Evolutionary conservation across 176 grass and related monocot genomes (phyloP).

Genomic region (Carex pumila): DNA sequence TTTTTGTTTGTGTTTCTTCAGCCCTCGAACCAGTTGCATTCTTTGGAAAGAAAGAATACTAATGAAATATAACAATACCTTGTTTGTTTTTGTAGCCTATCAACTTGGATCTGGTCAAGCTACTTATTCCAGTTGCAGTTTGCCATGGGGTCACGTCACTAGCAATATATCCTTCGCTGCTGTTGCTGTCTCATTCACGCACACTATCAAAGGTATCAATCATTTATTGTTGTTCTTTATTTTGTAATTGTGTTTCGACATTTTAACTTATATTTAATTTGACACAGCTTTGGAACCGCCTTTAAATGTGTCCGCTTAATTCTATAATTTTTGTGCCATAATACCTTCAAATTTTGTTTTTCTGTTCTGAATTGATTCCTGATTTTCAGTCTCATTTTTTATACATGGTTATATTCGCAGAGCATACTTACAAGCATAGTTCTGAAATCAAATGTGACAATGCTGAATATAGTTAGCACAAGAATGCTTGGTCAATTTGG

Average conservation of each 20-base stretch:
- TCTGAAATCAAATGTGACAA: too few relatives aligned
- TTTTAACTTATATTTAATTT: slow-evolving; percentile 9
- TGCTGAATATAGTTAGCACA: too few relatives aligned
- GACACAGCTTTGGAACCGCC: slow-evolving; percentile 90
- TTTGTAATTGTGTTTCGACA: slow-evolving; percentile 10
- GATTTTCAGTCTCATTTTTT: too few relatives aligned
- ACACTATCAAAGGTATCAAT: slow-evolving; percentile 83
- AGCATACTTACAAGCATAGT: too few relatives aligned
- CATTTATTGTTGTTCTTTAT: slow-evolving; percentile 13
- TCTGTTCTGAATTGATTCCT: too few relatives aligned
- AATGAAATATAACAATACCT: neutral
- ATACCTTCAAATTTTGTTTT: too few relatives aligned
- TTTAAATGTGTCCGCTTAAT: slow-evolving; percentile 78
- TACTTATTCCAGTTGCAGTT: slow-evolving; percentile 77
- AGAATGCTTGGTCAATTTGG: too few relatives aligned
- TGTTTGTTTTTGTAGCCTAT: slow-evolving; percentile 50
- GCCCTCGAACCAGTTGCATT: neutral
- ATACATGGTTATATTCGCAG: too few relatives aligned
- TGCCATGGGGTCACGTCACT: slow-evolving; percentile 95
- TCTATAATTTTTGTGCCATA: too few relatives aligned
- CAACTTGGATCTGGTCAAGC: slow-evolving; percentile 68
- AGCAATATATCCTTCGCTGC: slow-evolving; percentile 96
- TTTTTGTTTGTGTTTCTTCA: neutral
- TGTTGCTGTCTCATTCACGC: slow-evolving; percentile 95
- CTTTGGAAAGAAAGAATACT: neutral